Base-by-base conservation (phyloP, 108 stramenopile species). In the Chaetoceros tenuissimus region DNA sequence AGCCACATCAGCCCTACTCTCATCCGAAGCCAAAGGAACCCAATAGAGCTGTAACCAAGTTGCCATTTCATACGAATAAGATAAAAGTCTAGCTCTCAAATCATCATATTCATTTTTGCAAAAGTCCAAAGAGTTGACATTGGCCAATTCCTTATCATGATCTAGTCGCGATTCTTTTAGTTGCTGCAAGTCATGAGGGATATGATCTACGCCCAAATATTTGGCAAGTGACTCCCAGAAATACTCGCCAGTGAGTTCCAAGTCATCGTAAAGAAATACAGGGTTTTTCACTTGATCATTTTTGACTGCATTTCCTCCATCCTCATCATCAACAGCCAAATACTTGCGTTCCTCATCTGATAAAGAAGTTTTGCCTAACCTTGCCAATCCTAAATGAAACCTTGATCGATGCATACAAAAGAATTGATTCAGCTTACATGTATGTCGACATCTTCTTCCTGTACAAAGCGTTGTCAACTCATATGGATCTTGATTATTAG, bases 371-470 rank as follows among this genome's bases (percentile, higher is more conserved):
- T 70, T 70, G 17, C 79, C 69, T 21, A 81, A 48, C 22, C 68
- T 40, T 0, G 74, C 74, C 57, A 81, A 51, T 0, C 60, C 55
- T 13, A 73, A 53, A 61, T 81, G 79, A 68, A 90, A 86, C n/a
- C 72, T 71, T 51, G 78, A 75, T 40, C 88, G 57, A 67, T 73
- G 59, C 8, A 82, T 84, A 51, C 88, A 90, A 1, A 84, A 65
- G 8, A 73, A 69, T 31, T 61, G 65, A 51, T 67, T 48, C 24
- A 51, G n/a, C 0, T 17, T 34, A 61, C 76, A 73, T 24, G 48
- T 30, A n/a, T n/a, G n/a, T 47, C 70, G 28, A 24, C 60, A 53
- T 25, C 55, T 23, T 10, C 58, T 58, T 2, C 56, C 48, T 10
- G 34, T 58, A 46, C 79, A 81, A 10, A 28, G 31, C 23, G 74